Evolutionary conservation across 1,139 yeast species (phyloP).

Genomic region (Wickerhamomyces sp.): DNA sequence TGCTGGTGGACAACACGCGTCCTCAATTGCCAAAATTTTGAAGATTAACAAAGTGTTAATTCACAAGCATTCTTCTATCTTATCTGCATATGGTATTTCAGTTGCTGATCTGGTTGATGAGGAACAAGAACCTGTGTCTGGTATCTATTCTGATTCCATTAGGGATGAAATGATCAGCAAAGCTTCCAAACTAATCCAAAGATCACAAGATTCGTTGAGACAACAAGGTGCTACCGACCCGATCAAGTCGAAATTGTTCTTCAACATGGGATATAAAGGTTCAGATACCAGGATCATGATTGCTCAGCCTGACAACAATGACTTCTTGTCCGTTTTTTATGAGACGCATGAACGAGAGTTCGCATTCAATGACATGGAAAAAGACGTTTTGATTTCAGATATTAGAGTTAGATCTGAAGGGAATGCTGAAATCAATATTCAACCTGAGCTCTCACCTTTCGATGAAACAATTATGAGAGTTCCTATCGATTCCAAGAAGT

Average conservation of each 20-base stretch:
- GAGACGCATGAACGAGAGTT: constrained; percentile 57
- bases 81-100: constrained; percentile 53
- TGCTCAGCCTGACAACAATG: constrained; percentile 28
- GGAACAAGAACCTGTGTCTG: constrained; percentile 53
- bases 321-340: constrained; percentile 35
- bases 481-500: constrained; percentile 8
- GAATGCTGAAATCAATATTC: constrained; percentile 26
- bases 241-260: constrained; percentile 49
- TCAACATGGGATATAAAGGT: constrained; percentile 80
- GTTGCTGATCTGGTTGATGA: constrained; percentile 58
- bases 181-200: constrained; percentile 24
- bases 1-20: constrained; percentile 54
- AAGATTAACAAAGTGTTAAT: constrained; percentile 42
- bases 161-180: constrained; percentile 24
- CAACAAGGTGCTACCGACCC: constrained; percentile 41
- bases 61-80: constrained; percentile 47
- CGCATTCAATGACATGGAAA: constrained; percentile 55
- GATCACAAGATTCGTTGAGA: constrained; percentile 27
- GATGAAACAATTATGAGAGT: constrained; percentile 14
- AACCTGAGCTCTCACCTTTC: constrained; percentile 25
- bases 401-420: constrained; percentile 69
- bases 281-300: constrained; percentile 83
- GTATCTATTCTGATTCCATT: constrained; percentile 28
- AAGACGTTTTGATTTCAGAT: constrained; percentile 71
- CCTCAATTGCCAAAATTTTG: constrained; percentile 41